Evolutionary conservation across 2,329 filamentous ascomycete genomes (phyloP).

Genomic region (Didymella lethalis): DNA sequence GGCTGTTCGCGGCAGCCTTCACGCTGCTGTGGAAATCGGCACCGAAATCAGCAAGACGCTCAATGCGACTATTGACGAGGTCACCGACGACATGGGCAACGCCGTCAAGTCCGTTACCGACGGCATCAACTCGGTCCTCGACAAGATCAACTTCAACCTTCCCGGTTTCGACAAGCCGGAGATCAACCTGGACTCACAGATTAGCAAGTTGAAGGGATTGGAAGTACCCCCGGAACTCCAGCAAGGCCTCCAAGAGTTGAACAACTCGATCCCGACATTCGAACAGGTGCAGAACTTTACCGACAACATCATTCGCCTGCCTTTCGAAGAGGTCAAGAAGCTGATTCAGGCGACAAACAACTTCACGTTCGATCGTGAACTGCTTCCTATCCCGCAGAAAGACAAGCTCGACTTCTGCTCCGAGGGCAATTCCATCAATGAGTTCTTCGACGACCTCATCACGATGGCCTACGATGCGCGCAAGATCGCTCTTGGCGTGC

Average conservation of each 20-base stretch:
- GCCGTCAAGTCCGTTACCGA: slow-evolving; percentile 45
- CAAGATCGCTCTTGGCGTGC: slow-evolving; percentile 77
- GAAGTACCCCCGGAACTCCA: slow-evolving; percentile 74
- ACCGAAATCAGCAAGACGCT: slow-evolving; percentile 68
- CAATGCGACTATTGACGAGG: slow-evolving; percentile 68
- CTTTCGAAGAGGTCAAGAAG: slow-evolving; percentile 81
- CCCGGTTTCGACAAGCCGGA: slow-evolving; percentile 58
- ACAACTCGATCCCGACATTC: slow-evolving; percentile 82
- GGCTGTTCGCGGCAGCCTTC: slow-evolving; percentile 78
- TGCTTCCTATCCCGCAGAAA: slow-evolving; percentile 86
- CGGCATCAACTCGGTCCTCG: slow-evolving; percentile 51
- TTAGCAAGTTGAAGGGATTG: slow-evolving; percentile 74
- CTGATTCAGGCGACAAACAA: slow-evolving; percentile 73
- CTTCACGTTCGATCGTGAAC: slow-evolving; percentile 78
- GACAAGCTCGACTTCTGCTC: slow-evolving; percentile 87
- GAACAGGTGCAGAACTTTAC: slow-evolving; percentile 84
- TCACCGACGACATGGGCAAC: slow-evolving; percentile 60
- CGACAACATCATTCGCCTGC: slow-evolving; percentile 73
- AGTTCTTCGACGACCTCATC: slow-evolving; percentile 81
- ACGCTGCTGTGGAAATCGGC: slow-evolving; percentile 70
- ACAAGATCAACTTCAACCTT: slow-evolving; percentile 51
- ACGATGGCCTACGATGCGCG: slow-evolving; percentile 72
- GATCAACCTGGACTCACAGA: slow-evolving; percentile 70
- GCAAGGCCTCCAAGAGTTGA: slow-evolving; percentile 73
- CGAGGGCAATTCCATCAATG: slow-evolving; percentile 78